Percentiles rank a stretch among this genome's conserved stretches.
Conservation (phyloP, 768 basidiomycete genomes). For the Xerocomus brunneocitrinus region DNA sequence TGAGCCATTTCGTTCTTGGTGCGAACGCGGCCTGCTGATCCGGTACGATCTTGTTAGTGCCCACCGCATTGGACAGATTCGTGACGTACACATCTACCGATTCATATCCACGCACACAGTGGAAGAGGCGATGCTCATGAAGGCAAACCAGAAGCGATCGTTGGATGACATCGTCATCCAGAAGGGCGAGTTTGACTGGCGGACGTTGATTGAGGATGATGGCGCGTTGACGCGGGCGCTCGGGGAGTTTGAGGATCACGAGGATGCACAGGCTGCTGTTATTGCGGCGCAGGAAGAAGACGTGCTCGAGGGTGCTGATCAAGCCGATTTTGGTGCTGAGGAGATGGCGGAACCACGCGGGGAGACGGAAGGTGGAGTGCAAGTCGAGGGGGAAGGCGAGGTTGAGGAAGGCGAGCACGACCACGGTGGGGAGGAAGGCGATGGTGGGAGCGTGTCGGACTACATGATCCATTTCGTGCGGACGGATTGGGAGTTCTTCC, state of each 20-base stretch:
- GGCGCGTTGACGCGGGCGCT: constrained; percentile 66
- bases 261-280: constrained; percentile 79
- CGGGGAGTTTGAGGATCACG: constrained; percentile 82
- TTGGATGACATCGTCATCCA: constrained; percentile 91
- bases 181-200: constrained; percentile 93
- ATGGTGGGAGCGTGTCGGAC: constrained; percentile 74
- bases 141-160: constrained; percentile 96
- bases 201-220: constrained; percentile 67
- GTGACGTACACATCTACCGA: constrained; percentile 94
- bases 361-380: constrained; percentile 26
- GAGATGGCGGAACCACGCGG: constrained; percentile 24
- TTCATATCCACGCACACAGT: constrained; percentile 89
- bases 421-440: constrained; percentile 35
- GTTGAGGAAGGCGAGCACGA: constrained; percentile 37
- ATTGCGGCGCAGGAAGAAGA: constrained; percentile 72
- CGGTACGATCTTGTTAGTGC: constrained; percentile 46
- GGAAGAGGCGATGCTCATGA: constrained; percentile 93
- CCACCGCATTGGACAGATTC: constrained; percentile 97
- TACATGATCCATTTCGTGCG: constrained; percentile 76
- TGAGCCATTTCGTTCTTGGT: constrained; percentile 27
- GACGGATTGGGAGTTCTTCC: constrained; percentile 64
- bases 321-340: constrained; percentile 71
- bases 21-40: background rate
- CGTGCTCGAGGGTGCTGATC: constrained; percentile 70
- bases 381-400: constrained; percentile 34